phyloP scores from a whole-genome alignment of 2,329 filamentous ascomycete species.

The Albifimbria verrucaria region DNA sequence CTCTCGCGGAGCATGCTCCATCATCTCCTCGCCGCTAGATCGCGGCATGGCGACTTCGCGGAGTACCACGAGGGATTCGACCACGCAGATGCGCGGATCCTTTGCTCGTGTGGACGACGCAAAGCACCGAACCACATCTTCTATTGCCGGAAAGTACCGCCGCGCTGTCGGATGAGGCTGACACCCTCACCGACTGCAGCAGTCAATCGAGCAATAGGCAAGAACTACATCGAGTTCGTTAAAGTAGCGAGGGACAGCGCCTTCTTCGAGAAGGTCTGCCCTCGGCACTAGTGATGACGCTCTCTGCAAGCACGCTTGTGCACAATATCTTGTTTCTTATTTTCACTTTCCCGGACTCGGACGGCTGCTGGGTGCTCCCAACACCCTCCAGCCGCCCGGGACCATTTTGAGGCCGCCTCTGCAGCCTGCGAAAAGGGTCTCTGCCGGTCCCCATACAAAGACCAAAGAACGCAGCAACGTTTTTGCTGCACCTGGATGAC shows the following conservation, averaged over 20 bases:
- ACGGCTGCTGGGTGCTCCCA: background rate
- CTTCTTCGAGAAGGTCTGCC: conserved; percentile 10
- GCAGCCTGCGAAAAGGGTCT: conserved; percentile 1
- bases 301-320: background rate
- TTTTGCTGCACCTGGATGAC: background rate
- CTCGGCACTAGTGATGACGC: conserved; percentile 7
- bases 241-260: conserved; percentile 7
- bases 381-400: background rate
- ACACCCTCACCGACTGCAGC: conserved; percentile 4
- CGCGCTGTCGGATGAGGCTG: conserved; percentile 2
- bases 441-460: conserved; percentile 1
- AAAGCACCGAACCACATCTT: conserved; percentile 10
- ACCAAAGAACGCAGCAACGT: background rate
- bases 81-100: background rate
- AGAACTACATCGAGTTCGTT: conserved; percentile 10
- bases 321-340: background rate
- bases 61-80: conserved; percentile 5
- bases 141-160: conserved; percentile 8
- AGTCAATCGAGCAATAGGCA: conserved; percentile 6
- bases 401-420: background rate
- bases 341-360: background rate
- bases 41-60: conserved; percentile 1
- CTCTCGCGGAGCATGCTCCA: conserved; percentile 2
- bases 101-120: conserved; percentile 3
- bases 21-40: conserved; percentile 2